These are phyloP conservation scores for Ascochyta rabiei DNA, from an alignment of 2,329 filamentous ascomycete species.

Conservation along the genomic window DNA sequence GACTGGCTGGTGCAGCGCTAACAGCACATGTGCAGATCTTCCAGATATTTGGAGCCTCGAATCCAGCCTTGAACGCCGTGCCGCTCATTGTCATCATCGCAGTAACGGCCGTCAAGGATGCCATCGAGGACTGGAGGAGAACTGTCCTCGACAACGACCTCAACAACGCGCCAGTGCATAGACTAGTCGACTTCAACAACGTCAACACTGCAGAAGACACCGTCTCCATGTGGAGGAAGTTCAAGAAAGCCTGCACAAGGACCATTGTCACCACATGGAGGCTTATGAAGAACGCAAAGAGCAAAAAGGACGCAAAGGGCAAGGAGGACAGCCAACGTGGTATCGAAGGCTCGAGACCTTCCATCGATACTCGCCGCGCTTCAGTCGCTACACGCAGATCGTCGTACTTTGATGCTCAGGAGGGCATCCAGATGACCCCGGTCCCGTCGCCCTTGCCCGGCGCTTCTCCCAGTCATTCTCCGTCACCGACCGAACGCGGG, in stretches of 20 bases:
- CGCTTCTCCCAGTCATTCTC: slow-evolving; percentile 38
- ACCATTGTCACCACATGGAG: slow-evolving; percentile 63
- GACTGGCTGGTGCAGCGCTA: slow-evolving; percentile 23
- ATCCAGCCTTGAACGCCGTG: slow-evolving; percentile 87
- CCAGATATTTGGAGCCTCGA: slow-evolving; percentile 89
- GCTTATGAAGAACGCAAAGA: slow-evolving; percentile 51
- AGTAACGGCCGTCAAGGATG: slow-evolving; percentile 92
- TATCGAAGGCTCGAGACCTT: slow-evolving; percentile 65
- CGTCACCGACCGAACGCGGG: slow-evolving; percentile 33
- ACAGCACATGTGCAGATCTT: slow-evolving; percentile 71
- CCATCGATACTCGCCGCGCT: slow-evolving; percentile 67
- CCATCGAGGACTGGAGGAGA: slow-evolving; percentile 90
- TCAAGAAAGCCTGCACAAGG: slow-evolving; percentile 86
- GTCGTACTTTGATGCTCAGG: slow-evolving; percentile 59
- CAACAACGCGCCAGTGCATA: slow-evolving; percentile 94
- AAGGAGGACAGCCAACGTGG: slow-evolving; percentile 57
- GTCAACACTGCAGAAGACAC: slow-evolving; percentile 91
- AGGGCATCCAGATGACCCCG: slow-evolving; percentile 92
- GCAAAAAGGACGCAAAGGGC: slow-evolving; percentile 39
- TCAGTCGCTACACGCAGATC: slow-evolving; percentile 62
- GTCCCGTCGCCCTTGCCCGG: slow-evolving; percentile 79
- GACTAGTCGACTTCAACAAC: slow-evolving; percentile 86
- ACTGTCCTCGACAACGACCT: slow-evolving; percentile 90
- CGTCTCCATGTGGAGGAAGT: slow-evolving; percentile 80
- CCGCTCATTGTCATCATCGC: slow-evolving; percentile 91